Evolutionary conservation across 345 rosid species (phyloP).

Genomic region (Bruguiera parviflora): DNA sequence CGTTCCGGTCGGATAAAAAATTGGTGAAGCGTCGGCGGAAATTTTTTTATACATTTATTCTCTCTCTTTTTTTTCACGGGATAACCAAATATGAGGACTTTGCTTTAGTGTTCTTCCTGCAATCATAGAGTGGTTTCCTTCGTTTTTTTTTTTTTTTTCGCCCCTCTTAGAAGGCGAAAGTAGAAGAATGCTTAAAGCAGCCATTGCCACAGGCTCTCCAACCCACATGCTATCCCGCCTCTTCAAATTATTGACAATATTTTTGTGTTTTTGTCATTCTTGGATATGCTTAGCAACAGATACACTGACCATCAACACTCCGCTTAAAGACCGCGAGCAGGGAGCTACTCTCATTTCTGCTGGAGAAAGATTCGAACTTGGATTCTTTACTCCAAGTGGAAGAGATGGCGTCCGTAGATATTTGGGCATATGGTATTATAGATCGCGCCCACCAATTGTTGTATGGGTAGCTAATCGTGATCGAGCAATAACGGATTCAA

Average conservation of each 20-base stretch:
- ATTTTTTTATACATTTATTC: too few species aligned
- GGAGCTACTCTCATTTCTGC: slow-evolving; percentile 31
- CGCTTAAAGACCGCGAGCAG: not conserved
- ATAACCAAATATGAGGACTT: too few species aligned
- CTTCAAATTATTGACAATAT: not conserved
- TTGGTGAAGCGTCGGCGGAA: too few species aligned
- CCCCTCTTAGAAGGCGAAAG: too few species aligned
- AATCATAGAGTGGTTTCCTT: too few species aligned
- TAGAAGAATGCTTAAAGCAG: not conserved
- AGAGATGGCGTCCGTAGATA: not conserved
- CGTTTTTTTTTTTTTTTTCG: too few species aligned
- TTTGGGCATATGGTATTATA: slow-evolving; percentile 20
- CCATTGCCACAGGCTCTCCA: not conserved
- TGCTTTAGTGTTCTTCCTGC: too few species aligned
- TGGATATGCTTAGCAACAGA: slow-evolving; percentile 16
- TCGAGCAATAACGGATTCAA: not conserved
- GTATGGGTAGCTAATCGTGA: slow-evolving; percentile 30
- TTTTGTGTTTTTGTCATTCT: not conserved
- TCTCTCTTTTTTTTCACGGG: too few species aligned
- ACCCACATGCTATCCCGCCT: not conserved
- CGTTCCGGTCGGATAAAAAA: too few species aligned
- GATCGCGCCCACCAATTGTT: slow-evolving; percentile 4
- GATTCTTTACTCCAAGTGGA: slow-evolving; percentile 23
- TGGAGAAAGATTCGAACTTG: slow-evolving; percentile 29
- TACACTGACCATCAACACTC: not conserved